These are phyloP conservation scores for Paracamarosporium sp. DNA, from an alignment of 2,329 filamentous ascomycete genomes.

Conservation along the genomic window DNA sequence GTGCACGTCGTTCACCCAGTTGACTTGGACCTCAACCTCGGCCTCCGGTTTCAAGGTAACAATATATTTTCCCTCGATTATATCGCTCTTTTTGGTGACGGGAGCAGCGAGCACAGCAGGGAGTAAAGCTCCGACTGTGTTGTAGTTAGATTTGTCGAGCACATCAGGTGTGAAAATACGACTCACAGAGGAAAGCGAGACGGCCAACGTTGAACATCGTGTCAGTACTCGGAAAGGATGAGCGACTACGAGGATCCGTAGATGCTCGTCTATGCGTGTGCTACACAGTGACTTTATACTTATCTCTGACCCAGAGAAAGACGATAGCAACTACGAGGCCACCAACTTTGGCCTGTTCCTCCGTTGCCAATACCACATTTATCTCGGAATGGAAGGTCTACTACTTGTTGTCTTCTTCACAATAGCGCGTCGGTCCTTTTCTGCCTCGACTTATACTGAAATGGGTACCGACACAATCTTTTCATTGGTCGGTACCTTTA, in stretches of 20 bases:
- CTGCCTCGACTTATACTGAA: neutral
- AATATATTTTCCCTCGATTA: conserved; percentile 30
- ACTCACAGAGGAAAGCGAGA: conserved; percentile 3
- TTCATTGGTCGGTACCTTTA: neutral
- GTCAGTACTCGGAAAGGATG: neutral
- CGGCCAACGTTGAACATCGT: neutral
- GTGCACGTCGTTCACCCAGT: conserved; percentile 43
- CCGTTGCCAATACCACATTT: conserved; percentile 2
- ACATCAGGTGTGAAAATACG: neutral
- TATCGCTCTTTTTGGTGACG: conserved; percentile 19
- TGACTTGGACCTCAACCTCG: conserved; percentile 41
- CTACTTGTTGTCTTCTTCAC: neutral
- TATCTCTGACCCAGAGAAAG: neutral
- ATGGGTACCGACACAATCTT: neutral
- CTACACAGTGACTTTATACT: neutral
- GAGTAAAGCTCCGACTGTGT: conserved; percentile 6
- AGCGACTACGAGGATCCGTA: conserved; percentile 2
- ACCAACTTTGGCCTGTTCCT: neutral
- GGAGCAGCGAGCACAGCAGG: conserved; percentile 18
- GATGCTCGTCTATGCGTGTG: neutral
- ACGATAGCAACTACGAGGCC: neutral
- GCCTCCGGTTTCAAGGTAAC: conserved; percentile 28
- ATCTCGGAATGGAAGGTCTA: conserved; percentile 6
- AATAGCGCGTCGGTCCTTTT: neutral
- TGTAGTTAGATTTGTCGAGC: neutral